Base-by-base conservation (phyloP, 1,139 yeast species). In the Blastobotrys persicus region DNA sequence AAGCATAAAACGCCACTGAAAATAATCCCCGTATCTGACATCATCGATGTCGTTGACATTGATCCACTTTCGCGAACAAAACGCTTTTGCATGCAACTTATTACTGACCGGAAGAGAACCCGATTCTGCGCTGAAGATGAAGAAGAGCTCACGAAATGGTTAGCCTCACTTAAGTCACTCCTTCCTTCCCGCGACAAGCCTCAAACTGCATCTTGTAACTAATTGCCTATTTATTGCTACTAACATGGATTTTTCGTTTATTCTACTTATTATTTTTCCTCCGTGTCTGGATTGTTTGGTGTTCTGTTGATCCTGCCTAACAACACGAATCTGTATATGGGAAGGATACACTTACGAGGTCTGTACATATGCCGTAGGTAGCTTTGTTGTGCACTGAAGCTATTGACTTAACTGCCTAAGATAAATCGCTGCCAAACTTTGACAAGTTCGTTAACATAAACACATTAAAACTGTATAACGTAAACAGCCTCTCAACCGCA, bases 1-100 rank as follows among this genome's bases (percentile, higher is more conserved):
- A 54, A 58, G 13, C 54, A 52, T 19, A 48, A 48, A 49, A 55
- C 54, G 40, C 64, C 64, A 5, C 49, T 62, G 54, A 75, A 75
- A 58, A 56, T 59, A 35, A 64, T 77, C 6, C 59, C 63, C 3
- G 59, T 75, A 4, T 56, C 60, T 4, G 73, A 74, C 40, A 61
- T 80, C n/a, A 62, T 74, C 12, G 84, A 79, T 57, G 80, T 75
- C 26, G 76, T 78, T 38, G 84, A 79, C 54, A 61, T 78, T 41
- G 83, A 79, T 49, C 75, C 80, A 1, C 49, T 76, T 19, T 70
- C 78, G 5, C 69, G 67, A 47, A 61, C 75, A 7, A 76, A 73
- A 53, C 56, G 59, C 39, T 76, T 74, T 69, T 78, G 83, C 55
- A 62, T 79, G 59, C 63, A 77, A 48, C 63, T 79, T 18, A 76